These are phyloP conservation scores for Hypoxylon rickii DNA, from an alignment of 495 filamentous ascomycete species.

Conservation along the genomic window DNA sequence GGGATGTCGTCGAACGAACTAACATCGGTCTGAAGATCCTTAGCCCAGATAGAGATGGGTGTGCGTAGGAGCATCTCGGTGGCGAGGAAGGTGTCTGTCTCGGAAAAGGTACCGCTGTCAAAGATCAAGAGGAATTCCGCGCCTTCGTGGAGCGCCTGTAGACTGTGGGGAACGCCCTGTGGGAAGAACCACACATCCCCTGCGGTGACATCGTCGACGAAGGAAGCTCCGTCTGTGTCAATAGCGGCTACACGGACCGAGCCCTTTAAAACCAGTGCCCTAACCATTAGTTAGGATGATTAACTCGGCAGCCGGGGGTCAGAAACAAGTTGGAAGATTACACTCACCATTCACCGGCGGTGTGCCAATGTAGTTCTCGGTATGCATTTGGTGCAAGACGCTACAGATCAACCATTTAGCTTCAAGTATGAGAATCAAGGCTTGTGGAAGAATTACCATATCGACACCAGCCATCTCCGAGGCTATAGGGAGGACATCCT, in stretches of 20 bases:
- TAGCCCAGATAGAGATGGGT: slow-evolving; percentile 65
- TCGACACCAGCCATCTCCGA: slow-evolving; percentile 76
- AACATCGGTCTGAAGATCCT: slow-evolving; percentile 62
- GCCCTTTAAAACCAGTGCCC: slow-evolving; percentile 64
- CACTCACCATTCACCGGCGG: slow-evolving; percentile 64
- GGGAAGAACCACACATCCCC: slow-evolving; percentile 79
- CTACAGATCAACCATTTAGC: no score
- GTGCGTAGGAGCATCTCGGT: slow-evolving; percentile 66
- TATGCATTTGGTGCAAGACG: slow-evolving; percentile 67
- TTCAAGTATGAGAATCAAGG: no score
- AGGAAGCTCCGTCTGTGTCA: slow-evolving; percentile 65
- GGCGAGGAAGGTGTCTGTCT: slow-evolving; percentile 71
- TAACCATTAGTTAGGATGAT: no score
- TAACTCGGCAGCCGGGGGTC: no score
- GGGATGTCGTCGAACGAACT: slow-evolving; percentile 63
- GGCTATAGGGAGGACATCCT: slow-evolving; percentile 64
- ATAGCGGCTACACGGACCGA: slow-evolving; percentile 64
- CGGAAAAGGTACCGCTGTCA: slow-evolving; percentile 69
- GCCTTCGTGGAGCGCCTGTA: slow-evolving; percentile 68
- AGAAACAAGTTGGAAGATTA: no score
- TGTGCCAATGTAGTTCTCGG: slow-evolving; percentile 76
- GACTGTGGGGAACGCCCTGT: slow-evolving; percentile 65
- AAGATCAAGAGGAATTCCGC: slow-evolving; percentile 74
- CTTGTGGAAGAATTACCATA: no score
- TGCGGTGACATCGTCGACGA: slow-evolving; percentile 66